Percentiles rank a stretch among this genome's conserved stretches.
These are phyloP conservation scores for Nemophila menziesii DNA, from an alignment of 257 asterid genomes.

Conservation along the genomic window DNA sequence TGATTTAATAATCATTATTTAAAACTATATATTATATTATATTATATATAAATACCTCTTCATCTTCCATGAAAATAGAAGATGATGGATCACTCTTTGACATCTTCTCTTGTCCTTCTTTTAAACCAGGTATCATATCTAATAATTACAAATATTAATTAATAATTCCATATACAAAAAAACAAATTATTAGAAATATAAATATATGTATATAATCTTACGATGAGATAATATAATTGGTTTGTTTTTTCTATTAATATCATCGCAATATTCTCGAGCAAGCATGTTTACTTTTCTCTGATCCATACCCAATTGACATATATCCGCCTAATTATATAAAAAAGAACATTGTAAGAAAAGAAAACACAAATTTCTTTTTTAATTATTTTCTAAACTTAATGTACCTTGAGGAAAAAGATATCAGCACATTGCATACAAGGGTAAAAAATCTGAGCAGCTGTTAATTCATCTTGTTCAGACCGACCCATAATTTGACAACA, in stretches of 20 bases:
- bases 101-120: background rate
- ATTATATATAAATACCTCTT: too few relatives aligned
- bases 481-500: slow-evolving; percentile 1
- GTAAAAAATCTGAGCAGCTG: background rate
- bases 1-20: too few relatives aligned
- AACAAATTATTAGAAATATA: too few relatives aligned
- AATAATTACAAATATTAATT: too few relatives aligned
- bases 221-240: background rate
- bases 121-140: too few relatives aligned
- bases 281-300: background rate
- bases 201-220: background rate
- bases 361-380: background rate
- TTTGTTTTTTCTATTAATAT: background rate
- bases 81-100: background rate
- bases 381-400: too few relatives aligned
- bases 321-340: background rate
- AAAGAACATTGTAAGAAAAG: background rate
- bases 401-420: background rate
- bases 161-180: background rate
- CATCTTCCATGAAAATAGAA: background rate
- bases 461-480: background rate
- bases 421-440: background rate
- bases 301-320: background rate
- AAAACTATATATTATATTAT: too few relatives aligned
- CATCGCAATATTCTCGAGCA: background rate